Evolutionary conservation across 108 stramenopile species (phyloP), one percentile per base, ranked within the genome.

Genomic region (Chaetoceros muelleri): DNA sequence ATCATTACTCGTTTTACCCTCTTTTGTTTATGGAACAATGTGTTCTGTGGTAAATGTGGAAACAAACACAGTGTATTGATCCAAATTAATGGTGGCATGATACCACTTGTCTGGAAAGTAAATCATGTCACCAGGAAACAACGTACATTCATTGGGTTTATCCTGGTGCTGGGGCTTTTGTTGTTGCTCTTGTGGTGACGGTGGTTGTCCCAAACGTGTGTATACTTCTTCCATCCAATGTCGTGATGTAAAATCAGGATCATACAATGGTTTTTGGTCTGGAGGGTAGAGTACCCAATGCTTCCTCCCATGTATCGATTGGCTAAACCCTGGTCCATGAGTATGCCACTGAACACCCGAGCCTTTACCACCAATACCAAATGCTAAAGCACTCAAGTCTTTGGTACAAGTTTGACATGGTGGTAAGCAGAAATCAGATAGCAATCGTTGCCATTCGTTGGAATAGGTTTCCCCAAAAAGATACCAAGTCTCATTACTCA

Each of bases 81-180:
- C 86, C 34, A 89, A 61, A 59, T 95, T 95, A 62, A 95, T 82
- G 16, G 89, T 95, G 0, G 90, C 90, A 70, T 95, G 94, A 45
- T 69, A 75, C 89, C 86, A 95, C n/a, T 30, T 20, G 48, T 81
- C 69, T 7, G 84, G 84, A 60, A 94, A 91, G 62, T 95, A 95
- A 24, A 95, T 70, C 44, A 93, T 61, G 52, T 93, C 90, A 17
- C 90, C 89, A 10, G 76, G 83, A 51, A 75, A 25, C 24, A 95
- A 58, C 22, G 82, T 85, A 52, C 86, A 90, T 48, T 94, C 88
- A 56, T 68, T 62, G 24, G 81, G 80, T 48, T 67, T 69, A 44
- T 74, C 74, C 1, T 64, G 58, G 7, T 24, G 23, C 1, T 52
- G 2, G 30, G 52, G 0, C n/a, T 16, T 21, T 18, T 51, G 49